These are phyloP conservation scores for Solanum chilense DNA, from an alignment of 257 asterid genomes.

Conservation along the genomic window DNA sequence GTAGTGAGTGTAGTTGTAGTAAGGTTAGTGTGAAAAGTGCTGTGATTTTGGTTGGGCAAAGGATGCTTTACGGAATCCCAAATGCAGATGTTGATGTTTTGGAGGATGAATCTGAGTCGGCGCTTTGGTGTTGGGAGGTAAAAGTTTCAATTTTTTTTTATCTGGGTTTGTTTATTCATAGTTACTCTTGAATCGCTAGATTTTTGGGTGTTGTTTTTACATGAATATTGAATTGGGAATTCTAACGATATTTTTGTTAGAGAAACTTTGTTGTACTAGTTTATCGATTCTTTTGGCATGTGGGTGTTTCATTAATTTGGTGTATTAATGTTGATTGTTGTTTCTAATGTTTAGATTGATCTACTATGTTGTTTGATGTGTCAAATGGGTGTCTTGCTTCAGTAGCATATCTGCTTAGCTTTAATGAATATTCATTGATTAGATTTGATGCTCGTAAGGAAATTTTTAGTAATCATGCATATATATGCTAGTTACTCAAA, in stretches of 20 bases:
- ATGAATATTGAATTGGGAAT: background rate
- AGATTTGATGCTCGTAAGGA: background rate
- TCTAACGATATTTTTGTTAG: background rate
- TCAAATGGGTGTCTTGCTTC: background rate
- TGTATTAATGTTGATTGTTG: background rate
- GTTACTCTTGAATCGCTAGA: background rate
- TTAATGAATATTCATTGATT: background rate
- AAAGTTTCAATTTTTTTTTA: background rate
- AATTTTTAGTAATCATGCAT: background rate
- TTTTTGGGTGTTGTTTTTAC: background rate
- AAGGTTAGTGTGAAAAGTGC: conserved; percentile 57
- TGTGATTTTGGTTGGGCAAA: conserved; percentile 64
- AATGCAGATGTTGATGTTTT: conserved; percentile 68
- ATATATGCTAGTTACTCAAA: background rate
- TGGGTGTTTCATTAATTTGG: background rate
- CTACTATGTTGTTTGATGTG: background rate
- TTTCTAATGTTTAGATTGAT: background rate
- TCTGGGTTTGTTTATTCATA: background rate
- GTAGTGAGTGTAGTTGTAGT: conserved; percentile 7
- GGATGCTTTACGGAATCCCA: conserved; percentile 54
- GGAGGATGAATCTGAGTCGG: conserved; percentile 68
- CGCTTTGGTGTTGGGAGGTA: conserved; percentile 99
- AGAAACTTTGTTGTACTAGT: no score
- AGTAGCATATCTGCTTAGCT: background rate
- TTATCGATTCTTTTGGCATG: background rate